A percentile compares a stretch with the other conserved stretches of the same genome.
These are phyloP conservation scores for Syzygium aqueum DNA, from an alignment of 345 rosid species.

Conservation along the genomic window DNA sequence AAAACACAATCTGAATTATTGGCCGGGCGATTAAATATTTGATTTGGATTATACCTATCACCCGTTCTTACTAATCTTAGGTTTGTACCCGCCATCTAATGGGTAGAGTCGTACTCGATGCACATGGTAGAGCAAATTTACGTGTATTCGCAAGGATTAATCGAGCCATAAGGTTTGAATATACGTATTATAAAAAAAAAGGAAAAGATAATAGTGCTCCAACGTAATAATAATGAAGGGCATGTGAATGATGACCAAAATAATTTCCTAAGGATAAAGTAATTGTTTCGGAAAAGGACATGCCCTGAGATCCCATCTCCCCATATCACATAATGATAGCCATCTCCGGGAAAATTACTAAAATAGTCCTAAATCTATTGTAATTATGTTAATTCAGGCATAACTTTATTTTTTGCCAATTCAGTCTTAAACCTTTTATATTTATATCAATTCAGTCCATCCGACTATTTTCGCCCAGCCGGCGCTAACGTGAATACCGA, in stretches of 20 bases:
- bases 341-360: too few relatives aligned
- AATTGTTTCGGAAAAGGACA: neutral
- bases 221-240: neutral
- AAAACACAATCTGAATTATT: neutral
- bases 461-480: too few relatives aligned
- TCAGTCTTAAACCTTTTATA: too few relatives aligned
- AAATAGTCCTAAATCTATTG: too few relatives aligned
- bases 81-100: neutral
- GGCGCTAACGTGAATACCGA: too few relatives aligned
- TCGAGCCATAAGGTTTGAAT: rapidly evolving
- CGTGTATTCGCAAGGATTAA: neutral
- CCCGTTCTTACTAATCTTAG: neutral
- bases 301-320: neutral
- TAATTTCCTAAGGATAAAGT: neutral
- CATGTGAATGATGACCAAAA: neutral
- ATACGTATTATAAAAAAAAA: neutral
- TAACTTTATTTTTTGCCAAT: too few relatives aligned
- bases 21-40: neutral
- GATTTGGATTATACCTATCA: neutral
- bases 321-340: neutral
- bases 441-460: too few relatives aligned
- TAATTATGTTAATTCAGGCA: too few relatives aligned
- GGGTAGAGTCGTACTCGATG: neutral
- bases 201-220: neutral
- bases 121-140: too few relatives aligned